Evolutionary conservation across 78 protist species (phyloP).

Genomic region (Guillardia theta): DNA sequence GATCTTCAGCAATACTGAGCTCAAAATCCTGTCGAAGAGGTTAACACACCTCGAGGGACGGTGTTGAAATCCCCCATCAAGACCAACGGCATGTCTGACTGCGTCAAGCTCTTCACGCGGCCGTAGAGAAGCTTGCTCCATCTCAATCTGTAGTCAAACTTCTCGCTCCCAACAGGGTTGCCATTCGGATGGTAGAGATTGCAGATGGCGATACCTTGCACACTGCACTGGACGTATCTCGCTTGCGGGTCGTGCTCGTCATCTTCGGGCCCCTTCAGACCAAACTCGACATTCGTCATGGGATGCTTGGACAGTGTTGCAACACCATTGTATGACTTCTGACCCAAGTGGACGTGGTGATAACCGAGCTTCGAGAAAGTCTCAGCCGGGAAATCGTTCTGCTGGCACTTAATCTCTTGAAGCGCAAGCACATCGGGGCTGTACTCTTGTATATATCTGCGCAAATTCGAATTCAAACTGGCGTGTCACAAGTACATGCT

Average conservation of each 20-base stretch:
- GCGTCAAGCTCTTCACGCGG: too few species aligned
- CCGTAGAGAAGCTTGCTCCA: too few species aligned
- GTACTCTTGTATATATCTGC: background rate
- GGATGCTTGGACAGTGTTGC: background rate
- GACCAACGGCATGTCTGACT: too few species aligned
- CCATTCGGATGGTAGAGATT: background rate
- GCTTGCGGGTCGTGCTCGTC: too few species aligned
- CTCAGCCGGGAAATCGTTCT: background rate
- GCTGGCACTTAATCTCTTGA: conserved; percentile 5
- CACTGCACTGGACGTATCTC: background rate
- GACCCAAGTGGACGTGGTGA: background rate
- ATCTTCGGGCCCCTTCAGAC: background rate
- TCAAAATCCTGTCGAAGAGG: too few species aligned
- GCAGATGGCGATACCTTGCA: background rate
- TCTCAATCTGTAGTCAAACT: background rate
- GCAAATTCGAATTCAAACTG: too few species aligned
- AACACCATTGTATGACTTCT: background rate
- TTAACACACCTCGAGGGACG: too few species aligned
- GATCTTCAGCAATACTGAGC: too few species aligned
- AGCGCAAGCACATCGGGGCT: background rate
- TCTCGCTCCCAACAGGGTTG: background rate
- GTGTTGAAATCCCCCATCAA: too few species aligned
- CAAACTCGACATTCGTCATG: background rate
- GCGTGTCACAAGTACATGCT: too few species aligned
- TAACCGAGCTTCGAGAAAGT: background rate